Percentiles rank a stretch among this genome's conserved stretches.
Evolutionary conservation across 2,329 filamentous ascomycete genomes (phyloP).

Genomic region (Claviceps sp.): DNA sequence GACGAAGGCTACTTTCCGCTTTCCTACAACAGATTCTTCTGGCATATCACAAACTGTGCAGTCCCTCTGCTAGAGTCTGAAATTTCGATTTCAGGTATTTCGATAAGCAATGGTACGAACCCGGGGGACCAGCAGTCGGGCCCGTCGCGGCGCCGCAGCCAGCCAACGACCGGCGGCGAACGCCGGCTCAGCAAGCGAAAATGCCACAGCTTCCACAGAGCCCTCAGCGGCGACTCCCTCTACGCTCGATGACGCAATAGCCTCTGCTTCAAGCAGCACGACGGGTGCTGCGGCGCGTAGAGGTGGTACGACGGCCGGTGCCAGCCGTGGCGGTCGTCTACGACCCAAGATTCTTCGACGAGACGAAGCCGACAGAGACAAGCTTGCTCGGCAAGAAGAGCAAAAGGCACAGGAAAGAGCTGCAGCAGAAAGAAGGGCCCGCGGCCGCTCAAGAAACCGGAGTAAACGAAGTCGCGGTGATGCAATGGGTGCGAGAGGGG

Average conservation of each 20-base stretch:
- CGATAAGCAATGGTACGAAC: conserved; percentile 18
- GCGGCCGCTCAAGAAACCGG: conserved; percentile 25
- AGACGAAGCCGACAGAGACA: conserved; percentile 36
- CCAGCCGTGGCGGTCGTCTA: conserved; percentile 27
- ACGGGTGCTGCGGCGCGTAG: conserved; percentile 14
- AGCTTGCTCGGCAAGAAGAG: conserved; percentile 29
- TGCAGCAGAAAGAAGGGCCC: conserved; percentile 24
- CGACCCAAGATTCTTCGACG: conserved; percentile 34
- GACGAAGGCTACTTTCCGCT: background rate
- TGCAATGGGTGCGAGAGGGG: conserved; percentile 28
- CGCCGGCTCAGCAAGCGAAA: conserved; percentile 14
- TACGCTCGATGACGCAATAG: conserved; percentile 8
- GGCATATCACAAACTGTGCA: no score
- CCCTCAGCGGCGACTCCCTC: conserved; percentile 9
- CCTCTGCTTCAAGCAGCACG: conserved; percentile 13
- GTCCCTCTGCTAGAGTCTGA: background rate
- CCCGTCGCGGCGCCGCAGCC: conserved; percentile 17
- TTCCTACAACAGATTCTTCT: no score
- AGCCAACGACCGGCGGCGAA: conserved; percentile 9
- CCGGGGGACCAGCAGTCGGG: conserved; percentile 18
- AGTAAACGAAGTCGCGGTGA: conserved; percentile 31
- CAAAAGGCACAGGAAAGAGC: conserved; percentile 28
- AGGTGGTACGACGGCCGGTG: conserved; percentile 20
- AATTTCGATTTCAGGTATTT: background rate
- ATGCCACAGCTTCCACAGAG: conserved; percentile 7